These are phyloP conservation scores for Micractinium sp. DNA, from an alignment of 139 green algal genomes.

Conservation along the genomic window DNA sequence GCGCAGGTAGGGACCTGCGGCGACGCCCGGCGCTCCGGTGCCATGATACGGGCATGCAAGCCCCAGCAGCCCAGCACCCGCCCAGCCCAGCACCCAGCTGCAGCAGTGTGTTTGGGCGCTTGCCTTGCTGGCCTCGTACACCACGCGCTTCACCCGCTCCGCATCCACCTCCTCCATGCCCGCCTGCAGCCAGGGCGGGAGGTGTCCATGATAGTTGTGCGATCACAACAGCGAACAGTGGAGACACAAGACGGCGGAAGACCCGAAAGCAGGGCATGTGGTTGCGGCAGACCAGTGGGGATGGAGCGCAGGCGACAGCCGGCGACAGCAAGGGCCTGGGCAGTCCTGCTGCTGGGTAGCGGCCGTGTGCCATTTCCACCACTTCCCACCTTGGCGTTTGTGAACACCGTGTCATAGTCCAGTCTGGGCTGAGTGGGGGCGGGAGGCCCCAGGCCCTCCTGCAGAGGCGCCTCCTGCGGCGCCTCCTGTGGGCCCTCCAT, in stretches of 20 bases:
- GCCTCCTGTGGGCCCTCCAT: neutral
- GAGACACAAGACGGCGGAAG: no score
- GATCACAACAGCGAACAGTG: no score
- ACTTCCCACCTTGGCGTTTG: constrained; percentile 78
- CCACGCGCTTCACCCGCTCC: constrained; percentile 76
- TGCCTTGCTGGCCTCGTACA: constrained; percentile 93
- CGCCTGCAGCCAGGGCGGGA: constrained; percentile 67
- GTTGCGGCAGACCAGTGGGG: no score
- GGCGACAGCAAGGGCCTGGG: neutral
- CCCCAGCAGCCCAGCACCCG: neutral
- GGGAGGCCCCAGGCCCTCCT: neutral
- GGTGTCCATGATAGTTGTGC: neutral
- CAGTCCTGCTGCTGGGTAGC: neutral
- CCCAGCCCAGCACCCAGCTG: neutral
- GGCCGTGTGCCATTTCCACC: no score
- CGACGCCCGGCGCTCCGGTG: neutral
- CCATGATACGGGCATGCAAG: neutral
- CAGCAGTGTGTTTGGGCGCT: neutral
- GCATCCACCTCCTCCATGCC: constrained; percentile 80
- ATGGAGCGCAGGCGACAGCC: neutral
- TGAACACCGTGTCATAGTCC: constrained; percentile 92
- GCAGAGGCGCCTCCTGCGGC: no score
- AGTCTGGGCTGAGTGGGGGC: neutral
- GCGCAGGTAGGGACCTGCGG: neutral
- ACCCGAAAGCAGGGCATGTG: neutral